These are phyloP conservation scores for Cytospora piceae DNA, from an alignment of 2,329 filamentous ascomycete species.

Conservation along the genomic window DNA sequence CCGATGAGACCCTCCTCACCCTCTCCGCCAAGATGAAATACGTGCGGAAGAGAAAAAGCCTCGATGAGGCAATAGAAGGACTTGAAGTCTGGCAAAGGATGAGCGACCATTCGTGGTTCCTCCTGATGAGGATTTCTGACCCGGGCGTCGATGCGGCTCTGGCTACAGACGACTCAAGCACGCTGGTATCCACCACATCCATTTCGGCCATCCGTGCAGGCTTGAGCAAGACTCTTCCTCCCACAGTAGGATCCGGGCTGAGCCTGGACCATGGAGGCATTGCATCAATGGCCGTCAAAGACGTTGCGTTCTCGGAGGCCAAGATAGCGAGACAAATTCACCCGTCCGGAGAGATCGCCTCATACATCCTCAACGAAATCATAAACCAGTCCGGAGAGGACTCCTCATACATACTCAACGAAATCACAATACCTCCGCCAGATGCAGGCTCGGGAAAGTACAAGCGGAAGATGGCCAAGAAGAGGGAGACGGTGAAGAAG, in stretches of 20 bases:
- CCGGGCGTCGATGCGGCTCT: slow-evolving; percentile 4
- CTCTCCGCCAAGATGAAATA: neutral
- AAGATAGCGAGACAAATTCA: neutral
- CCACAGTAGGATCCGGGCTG: neutral
- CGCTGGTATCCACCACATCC: neutral
- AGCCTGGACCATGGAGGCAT: neutral
- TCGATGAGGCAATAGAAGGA: slow-evolving; percentile 1
- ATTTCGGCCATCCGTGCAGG: slow-evolving; percentile 3
- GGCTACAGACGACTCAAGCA: neutral
- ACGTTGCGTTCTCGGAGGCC: neutral
- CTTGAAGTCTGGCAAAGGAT: neutral
- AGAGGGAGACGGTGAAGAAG: neutral
- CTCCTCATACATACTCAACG: neutral
- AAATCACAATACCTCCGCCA: neutral
- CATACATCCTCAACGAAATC: neutral
- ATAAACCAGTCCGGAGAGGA: neutral
- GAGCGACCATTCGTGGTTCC: slow-evolving; percentile 2
- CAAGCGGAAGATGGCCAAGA: neutral
- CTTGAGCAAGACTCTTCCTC: neutral
- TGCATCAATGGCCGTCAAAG: neutral
- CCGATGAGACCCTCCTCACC: neutral
- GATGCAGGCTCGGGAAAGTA: neutral
- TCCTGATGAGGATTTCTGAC: neutral
- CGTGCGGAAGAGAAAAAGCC: neutral
- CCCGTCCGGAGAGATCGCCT: too few species aligned